phyloP scores from a whole-genome alignment of 2,329 filamentous ascomycete species.

The Raffaelea ambrosiae region DNA sequence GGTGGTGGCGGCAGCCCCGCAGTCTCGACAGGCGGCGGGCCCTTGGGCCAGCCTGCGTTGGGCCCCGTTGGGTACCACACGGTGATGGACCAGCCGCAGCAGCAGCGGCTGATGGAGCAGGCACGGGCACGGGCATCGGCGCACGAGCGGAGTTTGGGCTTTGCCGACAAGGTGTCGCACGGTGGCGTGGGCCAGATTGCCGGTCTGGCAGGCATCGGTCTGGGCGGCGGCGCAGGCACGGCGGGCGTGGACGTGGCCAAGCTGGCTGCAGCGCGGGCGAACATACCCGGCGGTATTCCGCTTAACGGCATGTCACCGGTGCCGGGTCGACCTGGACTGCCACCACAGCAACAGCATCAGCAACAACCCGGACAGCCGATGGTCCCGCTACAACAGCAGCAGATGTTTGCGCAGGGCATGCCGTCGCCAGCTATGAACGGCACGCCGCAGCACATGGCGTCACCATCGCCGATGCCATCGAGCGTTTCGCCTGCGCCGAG shows the following conservation, averaged over 20 bases:
- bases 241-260: slow-evolving; percentile 23
- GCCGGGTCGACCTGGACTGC: not conserved
- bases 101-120: slow-evolving; percentile 42
- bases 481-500: slow-evolving; percentile 13
- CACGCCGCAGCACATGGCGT: slow-evolving; percentile 10
- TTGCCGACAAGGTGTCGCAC: slow-evolving; percentile 26
- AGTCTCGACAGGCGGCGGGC: slow-evolving; percentile 14
- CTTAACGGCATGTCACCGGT: slow-evolving; percentile 12
- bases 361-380: not conserved
- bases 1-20: not conserved
- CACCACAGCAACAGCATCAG: not conserved
- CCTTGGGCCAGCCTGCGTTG: slow-evolving; percentile 12
- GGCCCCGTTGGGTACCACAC: slow-evolving; percentile 38
- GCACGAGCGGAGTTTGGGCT: slow-evolving; percentile 31
- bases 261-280: slow-evolving; percentile 26
- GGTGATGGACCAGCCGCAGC: slow-evolving; percentile 39
- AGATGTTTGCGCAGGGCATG: slow-evolving; percentile 5
- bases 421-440: slow-evolving; percentile 13
- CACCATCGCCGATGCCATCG: slow-evolving; percentile 13
- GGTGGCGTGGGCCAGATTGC: slow-evolving; percentile 18
- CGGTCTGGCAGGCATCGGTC: slow-evolving; percentile 28
- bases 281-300: slow-evolving; percentile 24
- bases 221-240: slow-evolving; percentile 13
- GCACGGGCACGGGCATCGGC: slow-evolving; percentile 35
- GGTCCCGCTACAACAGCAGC: not conserved